Percentiles rank a stretch among this genome's conserved stretches.
Conservation (phyloP, 257 asterid species). For the Misopates orontium region DNA sequence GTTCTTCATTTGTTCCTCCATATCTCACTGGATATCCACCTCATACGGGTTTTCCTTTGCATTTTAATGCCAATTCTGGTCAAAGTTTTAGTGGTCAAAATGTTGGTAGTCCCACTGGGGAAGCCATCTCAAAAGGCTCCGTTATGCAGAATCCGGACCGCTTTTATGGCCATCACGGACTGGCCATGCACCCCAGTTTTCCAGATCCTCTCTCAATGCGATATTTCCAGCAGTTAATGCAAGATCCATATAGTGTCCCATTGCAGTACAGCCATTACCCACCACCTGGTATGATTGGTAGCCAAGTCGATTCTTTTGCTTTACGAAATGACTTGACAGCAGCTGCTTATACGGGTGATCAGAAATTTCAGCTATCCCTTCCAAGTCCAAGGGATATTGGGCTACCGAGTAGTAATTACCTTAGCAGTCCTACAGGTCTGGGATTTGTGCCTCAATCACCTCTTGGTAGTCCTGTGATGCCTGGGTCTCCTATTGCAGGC, state of each 20-base stretch:
- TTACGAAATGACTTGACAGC: slow-evolving; percentile 44
- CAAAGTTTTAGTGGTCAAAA: slow-evolving; percentile 58
- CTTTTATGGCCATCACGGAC: slow-evolving; percentile 67
- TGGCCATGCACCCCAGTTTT: slow-evolving; percentile 54
- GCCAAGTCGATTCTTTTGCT: slow-evolving; percentile 48
- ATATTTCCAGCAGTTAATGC: slow-evolving; percentile 64
- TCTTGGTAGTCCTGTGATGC: slow-evolving; percentile 68
- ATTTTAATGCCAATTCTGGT: slow-evolving; percentile 53
- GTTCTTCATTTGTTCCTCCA: slow-evolving; percentile 62
- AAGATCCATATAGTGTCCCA: slow-evolving; percentile 55
- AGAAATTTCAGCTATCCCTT: slow-evolving; percentile 47
- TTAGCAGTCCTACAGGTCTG: slow-evolving; percentile 51
- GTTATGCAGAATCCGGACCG: slow-evolving; percentile 53
- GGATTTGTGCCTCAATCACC: slow-evolving; percentile 70
- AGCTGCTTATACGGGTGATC: slow-evolving; percentile 51
- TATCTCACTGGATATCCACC: slow-evolving; percentile 65
- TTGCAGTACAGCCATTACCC: slow-evolving; percentile 52
- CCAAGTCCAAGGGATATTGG: slow-evolving; percentile 56
- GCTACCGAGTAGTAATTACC: slow-evolving; percentile 48
- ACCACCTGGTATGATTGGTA: slow-evolving; percentile 42
- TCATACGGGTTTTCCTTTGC: slow-evolving; percentile 52
- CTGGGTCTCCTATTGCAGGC: slow-evolving; percentile 67
- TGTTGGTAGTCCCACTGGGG: slow-evolving; percentile 50
- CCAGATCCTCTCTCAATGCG: slow-evolving; percentile 70
- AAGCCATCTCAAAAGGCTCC: slow-evolving; percentile 45